Percentiles rank a stretch among this genome's conserved stretches.
These are phyloP conservation scores for Bipolaris zeicola DNA, from an alignment of 2,329 filamentous ascomycete species.

Conservation along the genomic window DNA sequence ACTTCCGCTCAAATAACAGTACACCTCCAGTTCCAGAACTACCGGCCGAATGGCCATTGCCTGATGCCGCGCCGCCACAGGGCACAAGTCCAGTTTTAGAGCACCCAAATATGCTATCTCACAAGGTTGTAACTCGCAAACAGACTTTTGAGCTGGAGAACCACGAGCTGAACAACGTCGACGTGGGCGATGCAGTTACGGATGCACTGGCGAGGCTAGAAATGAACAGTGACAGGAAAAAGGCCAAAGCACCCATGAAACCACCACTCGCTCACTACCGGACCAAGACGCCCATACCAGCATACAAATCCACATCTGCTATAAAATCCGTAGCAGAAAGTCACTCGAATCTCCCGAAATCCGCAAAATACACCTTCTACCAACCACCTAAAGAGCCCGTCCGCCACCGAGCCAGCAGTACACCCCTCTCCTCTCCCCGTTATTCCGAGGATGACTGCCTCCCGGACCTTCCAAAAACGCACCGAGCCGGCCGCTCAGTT, in stretches of 20 bases:
- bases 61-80: slow-evolving; percentile 23
- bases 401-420: slow-evolving; percentile 6
- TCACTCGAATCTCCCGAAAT: background rate
- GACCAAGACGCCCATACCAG: slow-evolving; percentile 1
- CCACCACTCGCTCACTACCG: slow-evolving; percentile 8
- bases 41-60: slow-evolving; percentile 34
- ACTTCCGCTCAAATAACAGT: slow-evolving; percentile 18
- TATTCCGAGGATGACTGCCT: background rate
- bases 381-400: slow-evolving; percentile 4
- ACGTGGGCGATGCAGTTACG: slow-evolving; percentile 26
- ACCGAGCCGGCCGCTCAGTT: background rate
- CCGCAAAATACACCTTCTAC: slow-evolving; percentile 9
- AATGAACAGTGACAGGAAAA: slow-evolving; percentile 21
- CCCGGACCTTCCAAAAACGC: background rate
- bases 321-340: background rate
- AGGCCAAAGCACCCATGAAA: slow-evolving; percentile 4
- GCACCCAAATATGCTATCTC: slow-evolving; percentile 16
- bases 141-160: slow-evolving; percentile 21
- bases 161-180: slow-evolving; percentile 26
- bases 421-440: background rate
- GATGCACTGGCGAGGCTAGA: slow-evolving; percentile 29
- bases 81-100: slow-evolving; percentile 19
- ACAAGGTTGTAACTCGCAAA: slow-evolving; percentile 12
- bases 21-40: slow-evolving; percentile 36
- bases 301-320: background rate